Evolutionary conservation across 805 yeast species (phyloP), one percentile per base, ranked within the genome.

Genomic region (Wickerhamomyces strasburgensis): DNA sequence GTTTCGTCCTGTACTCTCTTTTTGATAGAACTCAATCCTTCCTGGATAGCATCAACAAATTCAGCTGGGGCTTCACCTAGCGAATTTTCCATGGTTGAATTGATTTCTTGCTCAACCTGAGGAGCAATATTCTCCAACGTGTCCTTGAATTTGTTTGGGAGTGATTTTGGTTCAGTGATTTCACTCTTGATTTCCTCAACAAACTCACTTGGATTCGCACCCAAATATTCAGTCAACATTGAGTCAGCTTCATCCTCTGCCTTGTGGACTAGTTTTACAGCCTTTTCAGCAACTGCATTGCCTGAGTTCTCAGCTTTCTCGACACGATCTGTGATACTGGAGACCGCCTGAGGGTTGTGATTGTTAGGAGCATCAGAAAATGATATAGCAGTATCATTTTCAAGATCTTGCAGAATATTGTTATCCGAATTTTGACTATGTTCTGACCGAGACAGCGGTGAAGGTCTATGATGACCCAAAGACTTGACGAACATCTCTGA

Each of bases 401-500:
- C 28, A 26, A 26, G 28, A 26, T 26, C 28, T 8, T 9, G 15
- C 10, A 26, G n/a, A 15, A 10, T 13, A 8, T 26, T 26, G 5
- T 26, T 15, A 5, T 26, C 15, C n/a, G 28, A 5, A 26, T 26
- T 15, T 13, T 14, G 8, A 26, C 9, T 15, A n/a, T n/a, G n/a
- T n/a, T n/a, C n/a, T n/a, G n/a, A n/a, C n/a, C n/a, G n/a, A n/a
- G n/a, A n/a, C n/a, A n/a, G n/a, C n/a, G n/a, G n/a, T n/a, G n/a
- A n/a, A n/a, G n/a, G n/a, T n/a, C n/a, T n/a, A n/a, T n/a, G n/a
- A n/a, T n/a, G n/a, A n/a, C n/a, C n/a, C 5, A 27, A 21, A 4
- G 45, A 27, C 15, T 38, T 39, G 3, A 46, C 21, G 26, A 50
- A 50, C 9, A 39, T 42, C 14, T 39, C 35, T 1, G 51, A 47